These are phyloP conservation scores for Erodium moschatum DNA, from an alignment of 441 rosid genomes.

Conservation along the genomic window DNA sequence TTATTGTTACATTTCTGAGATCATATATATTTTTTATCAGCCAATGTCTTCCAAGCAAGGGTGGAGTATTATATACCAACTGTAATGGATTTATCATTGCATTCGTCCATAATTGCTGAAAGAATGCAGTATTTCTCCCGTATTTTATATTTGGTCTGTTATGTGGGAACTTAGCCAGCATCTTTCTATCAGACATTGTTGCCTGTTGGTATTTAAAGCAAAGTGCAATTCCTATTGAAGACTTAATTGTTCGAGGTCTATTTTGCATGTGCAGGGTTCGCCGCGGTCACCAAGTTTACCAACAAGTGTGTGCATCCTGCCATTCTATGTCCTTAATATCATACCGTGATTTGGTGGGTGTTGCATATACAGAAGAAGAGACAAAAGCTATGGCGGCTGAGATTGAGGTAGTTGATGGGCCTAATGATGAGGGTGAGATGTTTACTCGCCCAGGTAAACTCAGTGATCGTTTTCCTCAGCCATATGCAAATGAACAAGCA, in stretches of 20 bases:
- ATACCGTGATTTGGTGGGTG: constrained; percentile 94
- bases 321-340: constrained; percentile 97
- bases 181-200: background rate
- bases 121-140: background rate
- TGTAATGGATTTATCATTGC: background rate
- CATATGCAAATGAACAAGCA: constrained; percentile 83
- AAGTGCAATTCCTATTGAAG: background rate
- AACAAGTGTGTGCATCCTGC: constrained; percentile 98
- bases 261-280: constrained; percentile 67
- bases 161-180: background rate
- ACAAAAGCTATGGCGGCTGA: constrained; percentile 99
- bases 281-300: constrained; percentile 98
- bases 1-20: background rate
- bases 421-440: constrained; percentile 99
- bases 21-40: too few relatives aligned
- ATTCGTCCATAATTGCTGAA: background rate
- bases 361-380: constrained; percentile 97
- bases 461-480: constrained; percentile 92
- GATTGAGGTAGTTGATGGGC: constrained; percentile 98
- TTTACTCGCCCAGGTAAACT: constrained; percentile 97
- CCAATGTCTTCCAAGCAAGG: too few relatives aligned
- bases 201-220: background rate
- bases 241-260: constrained; percentile 14
- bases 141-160: background rate
- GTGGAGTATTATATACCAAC: too few relatives aligned